These are phyloP conservation scores for Litchi chinensis DNA, from an alignment of 345 rosid genomes.

Conservation along the genomic window DNA sequence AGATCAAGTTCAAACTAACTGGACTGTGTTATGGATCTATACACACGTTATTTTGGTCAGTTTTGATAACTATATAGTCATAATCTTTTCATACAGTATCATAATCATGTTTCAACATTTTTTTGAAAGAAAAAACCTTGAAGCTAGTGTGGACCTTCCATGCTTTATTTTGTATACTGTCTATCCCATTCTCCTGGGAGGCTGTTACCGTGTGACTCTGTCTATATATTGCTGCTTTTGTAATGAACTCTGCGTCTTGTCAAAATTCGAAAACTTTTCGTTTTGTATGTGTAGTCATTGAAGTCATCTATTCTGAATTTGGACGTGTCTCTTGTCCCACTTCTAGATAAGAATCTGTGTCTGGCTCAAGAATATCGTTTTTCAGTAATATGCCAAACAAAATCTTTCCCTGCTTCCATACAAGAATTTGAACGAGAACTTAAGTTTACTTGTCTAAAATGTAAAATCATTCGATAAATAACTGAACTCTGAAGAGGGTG, in stretches of 20 bases:
- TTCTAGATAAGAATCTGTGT: slow-evolving; percentile 46
- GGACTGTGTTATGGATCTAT: neutral
- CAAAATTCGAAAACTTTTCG: neutral
- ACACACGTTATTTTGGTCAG: neutral
- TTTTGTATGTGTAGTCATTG: neutral
- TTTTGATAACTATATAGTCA: neutral
- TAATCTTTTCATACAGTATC: too few species aligned
- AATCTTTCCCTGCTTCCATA: slow-evolving; percentile 76
- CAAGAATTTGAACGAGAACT: slow-evolving; percentile 7
- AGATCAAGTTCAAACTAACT: neutral
- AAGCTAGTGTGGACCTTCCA: neutral
- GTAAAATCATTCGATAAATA: neutral
- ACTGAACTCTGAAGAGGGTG: neutral
- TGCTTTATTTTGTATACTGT: neutral
- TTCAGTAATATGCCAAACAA: slow-evolving; percentile 77
- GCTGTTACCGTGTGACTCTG: neutral
- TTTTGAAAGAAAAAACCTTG: neutral
- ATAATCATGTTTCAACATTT: neutral
- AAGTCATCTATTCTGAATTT: slow-evolving; percentile 15
- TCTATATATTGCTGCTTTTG: neutral
- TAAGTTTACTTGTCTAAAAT: neutral
- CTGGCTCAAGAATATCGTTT: slow-evolving; percentile 26
- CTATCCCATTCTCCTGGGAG: neutral
- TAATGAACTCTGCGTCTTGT: neutral
- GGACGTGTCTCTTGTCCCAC: slow-evolving; percentile 71